Evolutionary conservation across 202 grass and related monocot species (phyloP).

Genomic region (Musa balbisiana): DNA sequence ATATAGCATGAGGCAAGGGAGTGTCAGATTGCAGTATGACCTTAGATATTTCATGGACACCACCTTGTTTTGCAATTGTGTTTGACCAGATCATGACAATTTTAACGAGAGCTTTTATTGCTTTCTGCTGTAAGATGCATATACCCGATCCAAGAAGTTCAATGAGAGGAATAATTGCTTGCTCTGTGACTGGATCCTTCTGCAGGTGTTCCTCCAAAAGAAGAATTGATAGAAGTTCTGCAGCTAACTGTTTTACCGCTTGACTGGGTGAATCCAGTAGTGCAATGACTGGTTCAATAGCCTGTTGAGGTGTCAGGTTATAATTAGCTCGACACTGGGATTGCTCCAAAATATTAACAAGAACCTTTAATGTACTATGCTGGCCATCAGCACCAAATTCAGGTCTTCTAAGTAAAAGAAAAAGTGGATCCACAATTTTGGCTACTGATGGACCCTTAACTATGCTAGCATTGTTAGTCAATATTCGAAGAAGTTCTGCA

Average conservation of each 20-base stretch:
- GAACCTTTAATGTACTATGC: slow-evolving; percentile 90
- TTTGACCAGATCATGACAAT: slow-evolving; percentile 95
- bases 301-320: slow-evolving; percentile 67
- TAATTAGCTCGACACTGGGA: slow-evolving; percentile 82
- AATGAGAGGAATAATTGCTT: slow-evolving; percentile 86
- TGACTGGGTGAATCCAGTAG: slow-evolving; percentile 79
- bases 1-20: slow-evolving; percentile 91
- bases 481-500: slow-evolving; percentile 91
- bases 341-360: slow-evolving; percentile 99
- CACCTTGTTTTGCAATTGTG: slow-evolving; percentile 96
- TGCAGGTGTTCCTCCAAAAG: slow-evolving; percentile 95
- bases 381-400: slow-evolving; percentile 88
- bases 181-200: slow-evolving; percentile 80
- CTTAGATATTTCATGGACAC: slow-evolving; percentile 94
- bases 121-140: slow-evolving; percentile 83
- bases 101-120: slow-evolving; percentile 90
- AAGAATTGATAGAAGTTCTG: slow-evolving; percentile 89
- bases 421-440: slow-evolving; percentile 90
- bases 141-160: slow-evolving; percentile 86
- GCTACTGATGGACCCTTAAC: slow-evolving; percentile 93
- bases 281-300: slow-evolving; percentile 81
- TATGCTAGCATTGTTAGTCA: slow-evolving; percentile 97
- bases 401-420: slow-evolving; percentile 72
- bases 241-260: slow-evolving; percentile 91
- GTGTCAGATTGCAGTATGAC: slow-evolving; percentile 83